phyloP scores from a whole-genome alignment of 2,329 filamentous ascomycete species.

The Phyllosticta citribraziliensis region DNA sequence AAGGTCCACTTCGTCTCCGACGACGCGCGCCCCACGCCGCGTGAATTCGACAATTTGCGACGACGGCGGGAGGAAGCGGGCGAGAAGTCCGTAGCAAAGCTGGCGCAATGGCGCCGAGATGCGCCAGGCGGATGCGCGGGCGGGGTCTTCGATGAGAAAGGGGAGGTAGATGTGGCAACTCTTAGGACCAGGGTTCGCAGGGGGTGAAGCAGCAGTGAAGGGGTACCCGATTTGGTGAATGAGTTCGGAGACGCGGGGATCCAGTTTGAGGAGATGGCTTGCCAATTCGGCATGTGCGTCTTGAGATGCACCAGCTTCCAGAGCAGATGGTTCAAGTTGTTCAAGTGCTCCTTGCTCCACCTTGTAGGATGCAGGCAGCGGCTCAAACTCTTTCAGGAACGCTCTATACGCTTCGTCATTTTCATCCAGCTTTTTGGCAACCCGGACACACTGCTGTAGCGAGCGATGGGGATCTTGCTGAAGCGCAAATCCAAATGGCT shows the following conservation, averaged over 20 bases:
- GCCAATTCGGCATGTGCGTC: not conserved
- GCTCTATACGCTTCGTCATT: slow-evolving; percentile 17
- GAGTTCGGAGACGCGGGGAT: slow-evolving; percentile 25
- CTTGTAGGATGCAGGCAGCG: slow-evolving; percentile 18
- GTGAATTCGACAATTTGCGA: not conserved
- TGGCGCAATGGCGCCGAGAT: slow-evolving; percentile 26
- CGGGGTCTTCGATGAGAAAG: slow-evolving; percentile 44
- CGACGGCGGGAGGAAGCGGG: not conserved
- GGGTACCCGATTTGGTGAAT: slow-evolving; percentile 17
- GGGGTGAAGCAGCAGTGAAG: slow-evolving; percentile 21
- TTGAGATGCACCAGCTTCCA: no score
- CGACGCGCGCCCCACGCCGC: slow-evolving; percentile 2
- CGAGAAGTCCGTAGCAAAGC: slow-evolving; percentile 30
- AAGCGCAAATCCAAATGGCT: slow-evolving; percentile 33
- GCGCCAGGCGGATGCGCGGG: slow-evolving; percentile 33
- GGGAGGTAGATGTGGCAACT: slow-evolving; percentile 50
- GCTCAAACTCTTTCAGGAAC: slow-evolving; percentile 23
- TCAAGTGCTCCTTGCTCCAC: not conserved
- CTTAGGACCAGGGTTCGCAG: not conserved
- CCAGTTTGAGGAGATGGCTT: slow-evolving; percentile 18
- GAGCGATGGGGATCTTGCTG: slow-evolving; percentile 21
- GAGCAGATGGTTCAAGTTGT: not conserved
- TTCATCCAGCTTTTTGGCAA: slow-evolving; percentile 17
- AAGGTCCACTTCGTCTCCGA: not conserved
- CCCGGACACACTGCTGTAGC: slow-evolving; percentile 19